Percentiles rank a stretch among this genome's conserved stretches.
Conservation (phyloP, 805 yeast species). For the Suhomyces kilbournensis region DNA sequence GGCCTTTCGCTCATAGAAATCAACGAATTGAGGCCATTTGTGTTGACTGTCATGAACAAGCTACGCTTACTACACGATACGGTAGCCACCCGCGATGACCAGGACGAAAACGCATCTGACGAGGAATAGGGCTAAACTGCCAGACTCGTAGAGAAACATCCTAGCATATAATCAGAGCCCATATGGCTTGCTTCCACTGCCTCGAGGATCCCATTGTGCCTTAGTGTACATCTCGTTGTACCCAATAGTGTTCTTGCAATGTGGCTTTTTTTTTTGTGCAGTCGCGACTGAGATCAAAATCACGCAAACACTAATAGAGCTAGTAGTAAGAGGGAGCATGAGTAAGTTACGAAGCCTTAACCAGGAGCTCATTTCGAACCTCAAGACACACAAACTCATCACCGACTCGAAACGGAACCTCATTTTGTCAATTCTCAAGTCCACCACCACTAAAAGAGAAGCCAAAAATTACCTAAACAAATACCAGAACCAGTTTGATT, state of each 20-base stretch:
- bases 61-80: slow-evolving; percentile 53
- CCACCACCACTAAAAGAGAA: slow-evolving; percentile 93
- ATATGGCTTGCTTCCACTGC: neutral
- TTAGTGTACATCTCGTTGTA: no score
- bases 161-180: no score
- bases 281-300: neutral
- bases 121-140: slow-evolving; percentile 4
- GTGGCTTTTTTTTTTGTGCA: neutral
- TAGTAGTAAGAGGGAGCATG: slow-evolving; percentile 15
- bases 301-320: neutral
- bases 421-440: slow-evolving; percentile 77
- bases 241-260: neutral
- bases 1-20: slow-evolving; percentile 82
- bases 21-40: slow-evolving; percentile 83
- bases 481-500: slow-evolving; percentile 51
- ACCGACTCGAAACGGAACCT: slow-evolving; percentile 60
- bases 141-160: neutral
- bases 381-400: slow-evolving; percentile 26
- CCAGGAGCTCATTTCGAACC: slow-evolving; percentile 36
- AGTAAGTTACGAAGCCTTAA: slow-evolving; percentile 26
- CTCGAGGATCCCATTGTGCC: no score
- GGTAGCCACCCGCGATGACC: slow-evolving; percentile 10
- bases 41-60: slow-evolving; percentile 76
- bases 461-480: slow-evolving; percentile 76
- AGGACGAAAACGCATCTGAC: slow-evolving; percentile 6